Evolutionary conservation across 2,329 filamentous ascomycete species (phyloP).

Genomic region (Rhynchosporium graminicola): DNA sequence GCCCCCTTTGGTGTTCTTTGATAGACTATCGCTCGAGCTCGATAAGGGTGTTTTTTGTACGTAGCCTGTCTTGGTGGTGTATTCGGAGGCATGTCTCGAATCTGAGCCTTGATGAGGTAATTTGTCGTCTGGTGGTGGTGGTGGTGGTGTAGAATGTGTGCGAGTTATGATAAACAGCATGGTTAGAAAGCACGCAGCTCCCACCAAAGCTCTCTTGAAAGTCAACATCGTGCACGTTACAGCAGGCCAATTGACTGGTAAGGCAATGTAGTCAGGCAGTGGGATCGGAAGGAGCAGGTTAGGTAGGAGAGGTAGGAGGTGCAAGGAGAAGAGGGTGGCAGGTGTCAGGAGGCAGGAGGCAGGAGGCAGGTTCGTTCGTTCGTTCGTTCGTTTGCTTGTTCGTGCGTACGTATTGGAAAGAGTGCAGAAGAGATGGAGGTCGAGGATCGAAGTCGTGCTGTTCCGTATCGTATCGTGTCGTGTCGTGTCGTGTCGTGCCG

Average conservation of each 20-base stretch:
- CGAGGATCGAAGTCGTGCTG: neutral
- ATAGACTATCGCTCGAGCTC: slow-evolving; percentile 23
- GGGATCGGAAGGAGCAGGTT: neutral
- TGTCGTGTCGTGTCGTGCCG: no score
- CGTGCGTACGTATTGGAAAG: no score
- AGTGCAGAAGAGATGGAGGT: neutral
- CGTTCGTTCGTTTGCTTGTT: no score
- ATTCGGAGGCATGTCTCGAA: slow-evolving; percentile 12
- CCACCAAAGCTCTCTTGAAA: slow-evolving; percentile 72
- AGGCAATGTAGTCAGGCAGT: slow-evolving; percentile 16
- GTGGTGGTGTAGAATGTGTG: slow-evolving; percentile 47
- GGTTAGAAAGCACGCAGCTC: slow-evolving; percentile 68
- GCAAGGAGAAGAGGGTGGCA: neutral
- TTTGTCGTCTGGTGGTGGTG: slow-evolving; percentile 15
- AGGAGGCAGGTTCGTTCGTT: no score
- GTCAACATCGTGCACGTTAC: slow-evolving; percentile 64
- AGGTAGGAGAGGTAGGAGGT: no score
- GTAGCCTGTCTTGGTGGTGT: slow-evolving; percentile 23
- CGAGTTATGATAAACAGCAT: slow-evolving; percentile 70
- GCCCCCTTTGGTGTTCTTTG: slow-evolving; percentile 23
- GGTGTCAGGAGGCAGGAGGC: neutral
- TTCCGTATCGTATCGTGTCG: no score
- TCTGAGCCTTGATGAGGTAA: slow-evolving; percentile 19
- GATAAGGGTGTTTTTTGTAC: slow-evolving; percentile 22
- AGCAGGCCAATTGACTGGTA: slow-evolving; percentile 23